These are phyloP conservation scores for Colletotrichum sp. DNA, from an alignment of 2,329 filamentous ascomycete genomes.

Conservation along the genomic window DNA sequence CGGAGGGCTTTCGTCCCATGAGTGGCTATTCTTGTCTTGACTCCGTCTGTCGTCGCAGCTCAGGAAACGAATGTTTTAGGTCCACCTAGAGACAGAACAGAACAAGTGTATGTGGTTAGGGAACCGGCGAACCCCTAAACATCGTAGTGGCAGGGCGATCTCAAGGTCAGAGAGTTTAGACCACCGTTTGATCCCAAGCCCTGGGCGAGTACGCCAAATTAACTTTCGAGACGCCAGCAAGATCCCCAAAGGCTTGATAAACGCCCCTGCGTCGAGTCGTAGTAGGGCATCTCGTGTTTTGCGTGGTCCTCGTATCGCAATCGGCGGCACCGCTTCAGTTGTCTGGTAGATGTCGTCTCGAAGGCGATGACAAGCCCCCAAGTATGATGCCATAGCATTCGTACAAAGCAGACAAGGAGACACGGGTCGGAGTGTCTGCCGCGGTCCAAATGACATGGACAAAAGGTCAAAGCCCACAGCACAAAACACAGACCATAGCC, in stretches of 20 bases:
- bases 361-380: neutral
- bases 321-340: neutral
- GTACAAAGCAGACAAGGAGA: neutral
- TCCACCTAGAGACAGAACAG: neutral
- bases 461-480: neutral
- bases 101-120: neutral
- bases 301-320: neutral
- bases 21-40: constrained; percentile 12
- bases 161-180: constrained; percentile 1
- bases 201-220: neutral
- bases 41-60: neutral
- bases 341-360: neutral
- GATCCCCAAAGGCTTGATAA: neutral
- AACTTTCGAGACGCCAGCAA: constrained; percentile 13
- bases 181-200: constrained; percentile 20
- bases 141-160: constrained; percentile 1
- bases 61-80: neutral
- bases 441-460: neutral
- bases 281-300: neutral
- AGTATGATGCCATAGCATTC: neutral
- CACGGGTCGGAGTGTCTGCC: neutral
- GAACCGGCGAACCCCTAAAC: constrained; percentile 12
- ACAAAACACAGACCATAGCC: neutral
- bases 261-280: neutral
- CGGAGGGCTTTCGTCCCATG: constrained; percentile 7